Percentiles rank a stretch among this genome's conserved stretches.
Evolutionary conservation across 768 basidiomycete genomes (phyloP).

Genomic region (Chalciporus pseudorubinellus): DNA sequence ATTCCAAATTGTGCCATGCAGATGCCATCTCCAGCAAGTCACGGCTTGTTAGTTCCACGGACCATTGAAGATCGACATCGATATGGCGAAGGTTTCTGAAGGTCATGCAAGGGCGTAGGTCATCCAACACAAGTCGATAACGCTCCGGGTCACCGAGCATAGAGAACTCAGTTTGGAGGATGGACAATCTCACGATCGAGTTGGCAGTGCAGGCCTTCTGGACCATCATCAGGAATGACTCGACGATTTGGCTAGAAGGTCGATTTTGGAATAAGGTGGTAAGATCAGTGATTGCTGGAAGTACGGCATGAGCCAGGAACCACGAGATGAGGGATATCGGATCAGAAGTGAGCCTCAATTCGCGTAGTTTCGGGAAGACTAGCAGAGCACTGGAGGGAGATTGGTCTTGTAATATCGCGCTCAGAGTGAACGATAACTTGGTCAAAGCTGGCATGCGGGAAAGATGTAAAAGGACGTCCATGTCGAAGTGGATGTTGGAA

Average conservation of each 20-base stretch:
- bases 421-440: constrained; percentile 10
- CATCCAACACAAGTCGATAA: constrained; percentile 15
- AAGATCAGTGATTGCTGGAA: constrained; percentile 9
- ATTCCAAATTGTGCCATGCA: constrained; percentile 17
- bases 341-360: constrained; percentile 11
- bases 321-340: constrained; percentile 2
- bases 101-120: constrained; percentile 14
- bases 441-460: constrained; percentile 13
- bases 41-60: constrained; percentile 8
- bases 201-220: constrained; percentile 6
- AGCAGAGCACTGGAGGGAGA: background rate
- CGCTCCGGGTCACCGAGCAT: background rate
- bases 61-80: constrained; percentile 11
- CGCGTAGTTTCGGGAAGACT: constrained; percentile 9
- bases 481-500: constrained; percentile 10
- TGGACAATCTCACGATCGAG: constrained; percentile 4
- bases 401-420: background rate
- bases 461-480: constrained; percentile 15
- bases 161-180: constrained; percentile 11
- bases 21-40: constrained; percentile 15
- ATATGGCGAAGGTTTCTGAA: constrained; percentile 13
- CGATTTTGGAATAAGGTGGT: constrained; percentile 7
- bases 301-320: background rate
- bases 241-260: constrained; percentile 8
- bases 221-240: constrained; percentile 3